Conservation (phyloP, 192 early-diverging fungal genomes). For the Umbelopsis ramanniana region DNA sequence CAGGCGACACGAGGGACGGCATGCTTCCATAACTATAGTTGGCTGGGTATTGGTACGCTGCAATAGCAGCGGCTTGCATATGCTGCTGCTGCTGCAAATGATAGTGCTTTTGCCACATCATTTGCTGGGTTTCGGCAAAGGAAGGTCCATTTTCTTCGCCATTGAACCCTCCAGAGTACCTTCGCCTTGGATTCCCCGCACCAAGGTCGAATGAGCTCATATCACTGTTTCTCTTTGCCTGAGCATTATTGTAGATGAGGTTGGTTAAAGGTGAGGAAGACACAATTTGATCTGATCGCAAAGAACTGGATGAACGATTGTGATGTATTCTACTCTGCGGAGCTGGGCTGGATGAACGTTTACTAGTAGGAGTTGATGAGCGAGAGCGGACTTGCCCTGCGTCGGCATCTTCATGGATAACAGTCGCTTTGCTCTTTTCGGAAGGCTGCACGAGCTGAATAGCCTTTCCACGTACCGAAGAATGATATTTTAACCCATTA, state of each 20-base stretch:
- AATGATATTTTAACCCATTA: slow-evolving; percentile 19
- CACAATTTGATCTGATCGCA: not conserved
- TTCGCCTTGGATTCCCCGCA: too few species aligned
- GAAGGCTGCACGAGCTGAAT: slow-evolving; percentile 5
- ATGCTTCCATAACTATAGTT: slow-evolving; percentile 6
- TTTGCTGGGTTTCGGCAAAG: not conserved
- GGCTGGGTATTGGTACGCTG: slow-evolving; percentile 3
- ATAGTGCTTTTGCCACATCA: slow-evolving; percentile 8
- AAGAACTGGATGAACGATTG: slow-evolving; percentile 6
- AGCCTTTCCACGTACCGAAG: slow-evolving; percentile 26
- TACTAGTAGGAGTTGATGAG: not conserved
- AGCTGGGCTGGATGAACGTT: not conserved
- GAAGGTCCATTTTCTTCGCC: not conserved
- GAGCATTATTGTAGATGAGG: not conserved
- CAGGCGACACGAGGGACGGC: not conserved
- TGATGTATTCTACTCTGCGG: not conserved
- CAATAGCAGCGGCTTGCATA: not conserved
- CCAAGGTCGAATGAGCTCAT: not conserved
- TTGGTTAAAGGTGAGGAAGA: not conserved
- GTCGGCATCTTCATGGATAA: not conserved
- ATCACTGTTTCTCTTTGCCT: slow-evolving; percentile 9
- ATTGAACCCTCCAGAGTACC: not conserved
- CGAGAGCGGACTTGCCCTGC: not conserved
- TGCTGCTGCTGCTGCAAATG: slow-evolving; percentile 7
- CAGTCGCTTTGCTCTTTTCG: not conserved